A percentile compares a stretch with the other conserved stretches of the same genome.
Conservation (phyloP, 78 protist species). For the Dictyostelium brefeldianum region DNA sequence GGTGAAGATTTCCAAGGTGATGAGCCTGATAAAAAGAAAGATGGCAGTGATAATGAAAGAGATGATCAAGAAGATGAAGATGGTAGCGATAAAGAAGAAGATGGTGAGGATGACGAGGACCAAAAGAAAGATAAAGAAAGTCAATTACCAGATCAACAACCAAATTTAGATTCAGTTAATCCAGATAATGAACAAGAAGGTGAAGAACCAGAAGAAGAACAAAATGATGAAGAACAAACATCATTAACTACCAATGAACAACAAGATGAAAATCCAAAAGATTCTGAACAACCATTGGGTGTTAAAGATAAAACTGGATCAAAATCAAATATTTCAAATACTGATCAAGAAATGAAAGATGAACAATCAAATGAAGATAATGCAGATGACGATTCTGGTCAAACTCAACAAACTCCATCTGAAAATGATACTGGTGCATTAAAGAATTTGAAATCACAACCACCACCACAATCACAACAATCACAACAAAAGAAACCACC, state of each 20-base stretch:
- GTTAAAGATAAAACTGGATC: slow-evolving; percentile 69
- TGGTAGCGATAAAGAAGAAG: slow-evolving; percentile 60
- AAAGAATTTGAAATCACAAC: slow-evolving; percentile 36
- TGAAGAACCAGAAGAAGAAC: slow-evolving; percentile 33
- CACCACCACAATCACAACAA: slow-evolving; percentile 31
- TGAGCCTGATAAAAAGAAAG: slow-evolving; percentile 42
- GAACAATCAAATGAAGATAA: slow-evolving; percentile 44
- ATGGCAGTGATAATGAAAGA: slow-evolving; percentile 35
- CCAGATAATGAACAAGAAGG: slow-evolving; percentile 60
- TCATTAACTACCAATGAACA: slow-evolving; percentile 71
- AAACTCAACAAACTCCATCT: slow-evolving; percentile 45
- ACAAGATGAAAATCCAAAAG: slow-evolving; percentile 41
- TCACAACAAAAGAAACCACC: slow-evolving; percentile 22
- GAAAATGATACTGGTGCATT: slow-evolving; percentile 44
- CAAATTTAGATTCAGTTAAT: slow-evolving; percentile 20
- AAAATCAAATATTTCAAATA: slow-evolving; percentile 52
- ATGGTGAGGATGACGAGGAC: slow-evolving; percentile 53
- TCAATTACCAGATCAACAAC: slow-evolving; percentile 11
- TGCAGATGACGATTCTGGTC: slow-evolving; percentile 78
- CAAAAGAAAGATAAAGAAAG: slow-evolving; percentile 40
- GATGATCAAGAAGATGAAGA: slow-evolving; percentile 43
- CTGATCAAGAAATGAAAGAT: slow-evolving; percentile 73
- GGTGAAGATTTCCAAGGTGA: slow-evolving; percentile 11
- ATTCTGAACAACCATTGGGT: slow-evolving; percentile 74
- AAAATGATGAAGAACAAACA: slow-evolving; percentile 39